Evolutionary conservation across 2,329 filamentous ascomycete species (phyloP).

Genomic region (Botrytis deweyae): DNA sequence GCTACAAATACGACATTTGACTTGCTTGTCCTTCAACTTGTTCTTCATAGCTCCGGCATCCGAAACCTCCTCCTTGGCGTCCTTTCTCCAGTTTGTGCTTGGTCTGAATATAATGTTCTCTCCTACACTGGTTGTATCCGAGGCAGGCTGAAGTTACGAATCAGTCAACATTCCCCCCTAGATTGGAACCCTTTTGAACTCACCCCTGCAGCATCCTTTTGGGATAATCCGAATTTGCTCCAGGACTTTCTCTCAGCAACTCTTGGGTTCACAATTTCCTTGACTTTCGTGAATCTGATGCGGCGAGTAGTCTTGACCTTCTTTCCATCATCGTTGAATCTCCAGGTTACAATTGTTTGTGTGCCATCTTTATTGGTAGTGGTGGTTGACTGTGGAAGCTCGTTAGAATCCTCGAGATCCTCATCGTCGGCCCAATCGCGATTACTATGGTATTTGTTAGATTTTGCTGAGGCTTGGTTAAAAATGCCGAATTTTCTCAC

Average conservation of each 20-base stretch:
- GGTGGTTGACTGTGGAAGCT: constrained; percentile 81
- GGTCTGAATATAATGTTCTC: constrained; percentile 99
- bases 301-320: constrained; percentile 97
- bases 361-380: constrained; percentile 98
- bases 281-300: constrained; percentile 87
- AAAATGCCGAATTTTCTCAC: constrained; percentile 39
- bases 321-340: constrained; percentile 87
- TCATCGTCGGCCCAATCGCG: constrained; percentile 91
- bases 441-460: constrained; percentile 34
- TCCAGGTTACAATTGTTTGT: constrained; percentile 89
- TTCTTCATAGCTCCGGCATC: constrained; percentile 75
- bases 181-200: constrained; percentile 1
- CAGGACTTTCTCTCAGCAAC: constrained; percentile 93
- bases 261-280: constrained; percentile 92
- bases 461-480: constrained; percentile 6
- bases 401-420: constrained; percentile 63
- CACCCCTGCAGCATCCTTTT: constrained; percentile 74
- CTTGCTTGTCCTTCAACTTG: constrained; percentile 97
- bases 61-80: constrained; percentile 76
- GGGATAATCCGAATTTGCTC: constrained; percentile 89
- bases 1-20: constrained; percentile 98
- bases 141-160: constrained; percentile 20
- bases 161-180: neutral
- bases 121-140: constrained; percentile 40
- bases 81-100: constrained; percentile 89